Evolutionary conservation across 257 asterid species (phyloP), one percentile per base, ranked within the genome.

Genomic region (Pogostemon cablin): DNA sequence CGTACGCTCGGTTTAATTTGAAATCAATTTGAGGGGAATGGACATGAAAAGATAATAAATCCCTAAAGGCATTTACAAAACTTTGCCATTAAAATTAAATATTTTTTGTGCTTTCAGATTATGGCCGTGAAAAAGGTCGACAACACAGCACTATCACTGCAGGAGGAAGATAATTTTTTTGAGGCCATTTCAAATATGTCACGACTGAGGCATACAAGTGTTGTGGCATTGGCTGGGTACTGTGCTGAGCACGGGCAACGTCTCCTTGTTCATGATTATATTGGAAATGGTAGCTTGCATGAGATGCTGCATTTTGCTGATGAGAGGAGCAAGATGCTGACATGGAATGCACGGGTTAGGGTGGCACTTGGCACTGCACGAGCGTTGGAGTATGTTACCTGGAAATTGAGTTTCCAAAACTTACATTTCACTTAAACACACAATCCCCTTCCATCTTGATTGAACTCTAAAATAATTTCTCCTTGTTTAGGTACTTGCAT

Each of bases 321-420:
- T 71, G 99, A 95, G 75, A 85, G 95, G 80, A 89, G 87, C 84
- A 86, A 76, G 77, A 55, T 86, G 91, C 86, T 95, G 74, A 95
- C 98, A 9, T 91, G 99, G 99, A 95, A 91, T 68, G 97, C 93
- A 56, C 95, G 99, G 40, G 93, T 95, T 74, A 88, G 91, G 87
- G 93, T 91, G 55, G 96, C 98, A 56, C 98, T 95, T 77, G 99
- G 99, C 80, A 88, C 96, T 54, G 97, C 99, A 79, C 86, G 99
- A 80, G 99, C 99, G 68, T 81, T 95, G 68, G 99, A 95, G 99
- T 95, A 91, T 65, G 96, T 75, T 53, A 63, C 12, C 59, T 67
- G 25, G 56, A 56, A 54, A 25, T 25, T 32, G 52, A 52, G 34
- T 64, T 81, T 46, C 68, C 10, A 37, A 25, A 56, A 25, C 49